A percentile compares a stretch with the other conserved stretches of the same genome.
Conservation (phyloP, 805 yeast species). For the Clavispora vitiphila region DNA sequence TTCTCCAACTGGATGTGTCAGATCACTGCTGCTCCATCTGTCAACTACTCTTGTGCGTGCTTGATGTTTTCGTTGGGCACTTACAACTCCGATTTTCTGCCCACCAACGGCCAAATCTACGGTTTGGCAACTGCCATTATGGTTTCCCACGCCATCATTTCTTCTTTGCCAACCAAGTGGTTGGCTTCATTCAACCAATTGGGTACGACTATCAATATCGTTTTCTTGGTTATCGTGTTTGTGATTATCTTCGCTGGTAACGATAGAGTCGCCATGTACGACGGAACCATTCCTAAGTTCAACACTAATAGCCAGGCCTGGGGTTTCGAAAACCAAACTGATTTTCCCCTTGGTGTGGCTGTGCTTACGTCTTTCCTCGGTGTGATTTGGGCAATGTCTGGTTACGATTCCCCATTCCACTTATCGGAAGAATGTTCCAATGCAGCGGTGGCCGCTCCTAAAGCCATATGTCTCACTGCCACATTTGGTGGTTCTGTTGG, state of each 20-base stretch:
- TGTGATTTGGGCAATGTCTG: conserved; percentile 70
- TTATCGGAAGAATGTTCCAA: conserved; percentile 68
- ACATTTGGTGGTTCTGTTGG: conserved; percentile 52
- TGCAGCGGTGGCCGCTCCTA: conserved; percentile 61
- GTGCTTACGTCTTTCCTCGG: conserved; percentile 54
- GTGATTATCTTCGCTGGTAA: conserved; percentile 52
- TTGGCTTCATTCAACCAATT: conserved; percentile 46
- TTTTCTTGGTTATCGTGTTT: conserved; percentile 47
- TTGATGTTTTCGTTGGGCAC: conserved; percentile 50
- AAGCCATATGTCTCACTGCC: conserved; percentile 58
- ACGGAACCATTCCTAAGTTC: conserved; percentile 40
- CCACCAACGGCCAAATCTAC: conserved; percentile 47
- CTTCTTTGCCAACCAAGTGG: conserved; percentile 51
- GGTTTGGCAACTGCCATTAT: conserved; percentile 50
- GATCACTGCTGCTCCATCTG: conserved; percentile 58
- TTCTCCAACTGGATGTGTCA: conserved; percentile 65
- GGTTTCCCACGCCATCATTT: conserved; percentile 41
- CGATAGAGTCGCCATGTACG: conserved; percentile 31
- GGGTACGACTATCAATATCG: conserved; percentile 47
- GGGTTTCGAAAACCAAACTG: conserved; percentile 53
- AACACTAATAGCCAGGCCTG: conserved; percentile 48
- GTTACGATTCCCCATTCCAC: conserved; percentile 73
- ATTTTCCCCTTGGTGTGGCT: conserved; percentile 59
- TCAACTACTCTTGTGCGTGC: conserved; percentile 51
- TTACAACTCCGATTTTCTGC: conserved; percentile 32